Evolutionary conservation across 2,329 filamentous ascomycete species (phyloP), one percentile per base, ranked within the genome.

Genomic region (Talaromyces islandicus): DNA sequence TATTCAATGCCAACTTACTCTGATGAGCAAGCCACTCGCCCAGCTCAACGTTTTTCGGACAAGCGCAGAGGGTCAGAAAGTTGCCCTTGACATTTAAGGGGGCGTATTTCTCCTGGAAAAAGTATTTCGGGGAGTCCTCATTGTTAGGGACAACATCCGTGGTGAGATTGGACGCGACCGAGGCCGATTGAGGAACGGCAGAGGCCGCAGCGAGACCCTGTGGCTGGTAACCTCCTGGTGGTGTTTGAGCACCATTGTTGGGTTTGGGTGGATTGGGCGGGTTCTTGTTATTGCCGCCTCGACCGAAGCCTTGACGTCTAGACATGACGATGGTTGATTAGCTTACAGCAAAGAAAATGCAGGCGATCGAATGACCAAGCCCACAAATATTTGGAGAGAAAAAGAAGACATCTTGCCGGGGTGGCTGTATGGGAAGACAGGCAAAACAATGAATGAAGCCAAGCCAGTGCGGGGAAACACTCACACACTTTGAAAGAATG

Each of bases 11-110:
- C n/a, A 55, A 69, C 78, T 71, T 82, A 96, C 93, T 88, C 82
- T 97, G 93, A 75, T 97, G 91, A 64, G 92, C 92, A 67, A 97
- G 84, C 93, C 93, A 97, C 77, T 97, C 93, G 66, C 91, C 93
- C 72, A 91, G 87, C 70, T 97, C 93, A 52, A 97, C 90, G 60
- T 94, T 92, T 79, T 93, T 92, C 24, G 93, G 93, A 71, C 92
- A 89, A 55, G 92, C 91, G 69, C 92, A 95, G 62, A 97, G 78
- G 11, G 93, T 97, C 88, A 96, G 91, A 73, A 97, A 97, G 79
- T 97, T 97, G 62, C 93, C 93, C 80, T 93, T 96, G 70, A 97
- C 92, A 65, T 96, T 96, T 70, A 96, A 87, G 72, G 88, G 90
- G 58, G 89, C 88, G 62, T 80, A 80, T 67, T 79, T 80, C 69